Evolutionary conservation across 352 stramenopile genomes (phyloP).

Genomic region (Globisporangium radiosum): DNA sequence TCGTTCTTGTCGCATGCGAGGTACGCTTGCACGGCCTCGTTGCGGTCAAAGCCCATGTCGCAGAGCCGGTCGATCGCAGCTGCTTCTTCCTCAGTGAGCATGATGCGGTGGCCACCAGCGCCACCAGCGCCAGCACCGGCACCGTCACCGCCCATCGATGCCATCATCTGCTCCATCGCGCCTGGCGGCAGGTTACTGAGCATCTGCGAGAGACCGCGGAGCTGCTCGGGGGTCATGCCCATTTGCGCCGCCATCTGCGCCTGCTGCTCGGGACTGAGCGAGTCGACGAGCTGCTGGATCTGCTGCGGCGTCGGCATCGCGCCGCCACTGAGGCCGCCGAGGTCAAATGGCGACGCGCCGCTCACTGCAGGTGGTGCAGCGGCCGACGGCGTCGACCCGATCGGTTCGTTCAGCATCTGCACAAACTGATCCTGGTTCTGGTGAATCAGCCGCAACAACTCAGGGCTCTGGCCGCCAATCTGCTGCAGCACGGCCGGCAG

Average conservation of each 20-base stretch:
- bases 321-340: constrained; percentile 30
- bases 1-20: constrained; percentile 99
- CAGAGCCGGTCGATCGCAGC: constrained; percentile 70
- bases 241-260: constrained; percentile 79
- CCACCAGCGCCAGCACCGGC: constrained; percentile 33
- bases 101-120: constrained; percentile 52
- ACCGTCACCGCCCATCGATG: constrained; percentile 52
- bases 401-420: constrained; percentile 85
- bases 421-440: constrained; percentile 86
- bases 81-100: constrained; percentile 75
- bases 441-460: constrained; percentile 80
- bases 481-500: constrained; percentile 79
- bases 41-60: constrained; percentile 86
- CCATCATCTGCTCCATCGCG: constrained; percentile 85
- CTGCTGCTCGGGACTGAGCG: constrained; percentile 68
- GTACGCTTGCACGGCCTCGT: constrained; percentile 96
- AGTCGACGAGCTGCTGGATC: constrained; percentile 79
- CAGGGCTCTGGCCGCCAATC: constrained; percentile 77
- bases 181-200: constrained; percentile 75
- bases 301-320: constrained; percentile 75
- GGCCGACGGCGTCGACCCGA: constrained; percentile 36
- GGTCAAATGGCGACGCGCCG: constrained; percentile 40
- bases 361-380: constrained; percentile 16
- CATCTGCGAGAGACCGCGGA: constrained; percentile 83
- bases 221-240: constrained; percentile 80